Evolutionary conservation across 1,284 basidiomycete genomes (phyloP).

Genomic region (Uromyces viciae-fabae): DNA sequence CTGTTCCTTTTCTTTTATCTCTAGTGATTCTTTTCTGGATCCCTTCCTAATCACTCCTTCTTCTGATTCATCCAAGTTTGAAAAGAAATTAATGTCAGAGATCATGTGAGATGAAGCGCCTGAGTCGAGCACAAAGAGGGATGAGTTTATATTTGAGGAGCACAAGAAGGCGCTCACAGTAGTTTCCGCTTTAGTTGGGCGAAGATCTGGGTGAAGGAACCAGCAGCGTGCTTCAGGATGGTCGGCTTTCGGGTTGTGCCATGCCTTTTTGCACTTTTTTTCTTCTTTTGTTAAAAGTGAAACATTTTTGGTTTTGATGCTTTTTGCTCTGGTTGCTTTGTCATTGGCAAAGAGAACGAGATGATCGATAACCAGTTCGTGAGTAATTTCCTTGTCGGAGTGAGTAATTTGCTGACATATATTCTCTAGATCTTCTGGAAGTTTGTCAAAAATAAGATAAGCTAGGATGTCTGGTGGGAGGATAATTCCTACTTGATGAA

Average conservation of each 20-base stretch:
- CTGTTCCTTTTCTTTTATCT: neutral
- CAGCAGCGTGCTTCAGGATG: neutral
- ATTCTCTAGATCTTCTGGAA: no score
- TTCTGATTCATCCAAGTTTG: neutral
- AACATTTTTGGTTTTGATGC: no score
- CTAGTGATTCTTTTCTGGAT: neutral
- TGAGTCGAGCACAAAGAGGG: neutral
- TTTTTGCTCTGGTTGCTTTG: no score
- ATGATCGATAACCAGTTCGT: neutral
- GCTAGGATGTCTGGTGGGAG: neutral
- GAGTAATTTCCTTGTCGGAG: neutral
- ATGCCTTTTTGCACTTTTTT: neutral
- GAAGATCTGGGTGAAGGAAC: neutral
- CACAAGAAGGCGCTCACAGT: neutral
- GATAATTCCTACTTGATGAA: neutral
- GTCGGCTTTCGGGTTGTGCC: neutral
- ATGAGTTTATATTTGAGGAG: neutral
- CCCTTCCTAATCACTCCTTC: neutral
- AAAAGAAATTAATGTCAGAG: neutral
- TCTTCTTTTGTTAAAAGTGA: neutral
- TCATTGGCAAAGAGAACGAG: neutral
- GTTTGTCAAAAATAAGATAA: neutral
- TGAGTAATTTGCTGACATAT: neutral
- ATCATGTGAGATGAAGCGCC: slow-evolving; percentile 5
- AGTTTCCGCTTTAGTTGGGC: neutral